phyloP scores from a whole-genome alignment of 2,329 filamentous ascomycete genomes.

The Dactylellina parvicollis region DNA sequence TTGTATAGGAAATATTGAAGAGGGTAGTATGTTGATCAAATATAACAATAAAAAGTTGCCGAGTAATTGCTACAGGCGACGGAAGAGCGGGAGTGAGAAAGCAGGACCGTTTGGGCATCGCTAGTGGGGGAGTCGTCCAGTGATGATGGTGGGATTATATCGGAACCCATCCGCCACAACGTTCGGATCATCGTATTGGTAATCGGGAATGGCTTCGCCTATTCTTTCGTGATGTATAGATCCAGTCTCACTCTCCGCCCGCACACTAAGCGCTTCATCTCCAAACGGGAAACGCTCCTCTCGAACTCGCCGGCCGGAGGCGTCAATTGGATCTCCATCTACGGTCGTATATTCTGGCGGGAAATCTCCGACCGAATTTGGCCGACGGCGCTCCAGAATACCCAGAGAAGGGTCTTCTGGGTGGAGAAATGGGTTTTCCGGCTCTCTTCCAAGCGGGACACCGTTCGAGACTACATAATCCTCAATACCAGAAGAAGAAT shows the following conservation, averaged over 20 bases:
- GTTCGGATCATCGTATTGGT: conserved; percentile 47
- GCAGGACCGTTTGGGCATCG: background rate
- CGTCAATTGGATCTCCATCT: conserved; percentile 30
- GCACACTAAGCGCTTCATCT: conserved; percentile 45
- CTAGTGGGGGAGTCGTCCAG: conserved; percentile 23
- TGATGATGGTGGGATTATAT: conserved; percentile 20
- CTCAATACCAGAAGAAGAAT: conserved; percentile 48
- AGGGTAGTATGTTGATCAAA: background rate
- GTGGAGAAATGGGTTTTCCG: conserved; percentile 46
- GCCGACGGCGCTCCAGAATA: conserved; percentile 21
- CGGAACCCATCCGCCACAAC: conserved; percentile 48
- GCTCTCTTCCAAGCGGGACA: conserved; percentile 35
- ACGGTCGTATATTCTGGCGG: conserved; percentile 49
- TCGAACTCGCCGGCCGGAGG: conserved; percentile 26
- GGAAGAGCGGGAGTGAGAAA: background rate
- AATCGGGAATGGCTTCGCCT: conserved; percentile 40
- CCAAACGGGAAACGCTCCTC: conserved; percentile 49
- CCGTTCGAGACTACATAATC: conserved; percentile 47
- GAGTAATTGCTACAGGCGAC: background rate
- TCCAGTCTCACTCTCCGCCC: conserved; percentile 32
- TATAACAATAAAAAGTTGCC: conserved; percentile 2
- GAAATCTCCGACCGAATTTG: conserved; percentile 47
- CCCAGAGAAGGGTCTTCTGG: conserved; percentile 36
- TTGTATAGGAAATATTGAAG: background rate
- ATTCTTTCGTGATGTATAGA: conserved; percentile 13